These are phyloP conservation scores for Periconia macrospinosa DNA, from an alignment of 2,329 filamentous ascomycete genomes.

Conservation along the genomic window DNA sequence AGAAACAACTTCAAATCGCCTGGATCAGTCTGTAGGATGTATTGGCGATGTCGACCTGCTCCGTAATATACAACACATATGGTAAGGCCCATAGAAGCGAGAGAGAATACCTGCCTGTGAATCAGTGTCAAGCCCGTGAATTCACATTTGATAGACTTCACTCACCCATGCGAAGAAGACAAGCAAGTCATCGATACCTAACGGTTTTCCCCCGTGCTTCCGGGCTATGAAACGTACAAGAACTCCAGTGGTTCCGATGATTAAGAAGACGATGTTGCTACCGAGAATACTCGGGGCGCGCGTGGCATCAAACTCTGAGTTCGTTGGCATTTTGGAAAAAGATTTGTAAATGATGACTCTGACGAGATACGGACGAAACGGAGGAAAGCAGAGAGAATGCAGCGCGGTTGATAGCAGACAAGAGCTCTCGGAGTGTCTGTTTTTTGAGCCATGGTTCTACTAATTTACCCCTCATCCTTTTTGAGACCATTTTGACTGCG, in stretches of 20 bases:
- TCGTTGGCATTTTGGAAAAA: background rate
- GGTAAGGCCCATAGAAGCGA: background rate
- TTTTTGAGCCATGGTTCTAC: no score
- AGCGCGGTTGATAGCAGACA: no score
- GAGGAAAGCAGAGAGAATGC: background rate
- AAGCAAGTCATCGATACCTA: background rate
- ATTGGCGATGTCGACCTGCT: background rate
- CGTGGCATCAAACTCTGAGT: background rate
- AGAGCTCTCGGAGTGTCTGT: no score
- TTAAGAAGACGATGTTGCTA: background rate
- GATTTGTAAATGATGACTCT: background rate
- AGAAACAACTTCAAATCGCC: background rate
- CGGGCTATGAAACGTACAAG: background rate
- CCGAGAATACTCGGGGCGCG: background rate
- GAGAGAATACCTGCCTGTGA: background rate
- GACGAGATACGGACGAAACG: background rate
- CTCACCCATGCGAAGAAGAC: background rate
- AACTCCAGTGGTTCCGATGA: background rate
- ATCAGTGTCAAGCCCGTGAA: background rate
- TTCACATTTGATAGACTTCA: background rate
- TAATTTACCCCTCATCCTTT: no score
- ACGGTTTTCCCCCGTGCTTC: background rate
- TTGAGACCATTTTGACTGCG: no score
- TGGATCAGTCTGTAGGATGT: background rate
- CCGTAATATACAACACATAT: background rate